Percentiles rank a stretch among this genome's conserved stretches.
These are phyloP conservation scores for Cicer judaicum DNA, from an alignment of 306 rosid genomes.

Conservation along the genomic window DNA sequence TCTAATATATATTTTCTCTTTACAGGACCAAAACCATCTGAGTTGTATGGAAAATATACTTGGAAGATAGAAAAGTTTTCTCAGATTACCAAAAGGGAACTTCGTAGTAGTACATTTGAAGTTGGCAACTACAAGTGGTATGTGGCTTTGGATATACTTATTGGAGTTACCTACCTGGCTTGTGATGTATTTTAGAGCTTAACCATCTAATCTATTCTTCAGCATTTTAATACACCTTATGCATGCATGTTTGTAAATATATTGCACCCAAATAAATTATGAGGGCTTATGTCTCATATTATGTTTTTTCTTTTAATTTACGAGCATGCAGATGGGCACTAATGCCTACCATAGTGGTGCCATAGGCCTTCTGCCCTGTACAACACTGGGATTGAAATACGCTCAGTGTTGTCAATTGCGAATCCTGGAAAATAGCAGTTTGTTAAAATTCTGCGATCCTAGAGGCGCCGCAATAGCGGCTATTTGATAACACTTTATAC, in stretches of 20 bases:
- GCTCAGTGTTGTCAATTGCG: too few relatives aligned
- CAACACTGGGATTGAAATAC: too few relatives aligned
- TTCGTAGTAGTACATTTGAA: constrained; percentile 93
- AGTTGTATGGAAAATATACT: constrained; percentile 83
- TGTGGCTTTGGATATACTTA: constrained; percentile 36
- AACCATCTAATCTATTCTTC: too few relatives aligned
- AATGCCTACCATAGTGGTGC: too few relatives aligned
- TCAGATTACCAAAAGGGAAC: constrained; percentile 96
- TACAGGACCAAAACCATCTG: constrained; percentile 88
- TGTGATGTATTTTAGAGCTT: constrained; percentile 2
- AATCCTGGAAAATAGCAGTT: too few relatives aligned
- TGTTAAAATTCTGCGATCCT: too few relatives aligned
- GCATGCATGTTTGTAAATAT: neutral
- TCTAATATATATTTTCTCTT: constrained; percentile 28
- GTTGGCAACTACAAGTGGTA: constrained; percentile 99
- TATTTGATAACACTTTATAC: too few relatives aligned
- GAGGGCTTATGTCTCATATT: constrained; percentile 17
- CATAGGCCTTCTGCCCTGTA: too few relatives aligned
- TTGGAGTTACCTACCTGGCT: constrained; percentile 22
- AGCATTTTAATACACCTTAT: too few relatives aligned
- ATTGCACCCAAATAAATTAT: constrained; percentile 1
- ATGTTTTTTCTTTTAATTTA: neutral
- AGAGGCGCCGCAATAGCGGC: too few relatives aligned
- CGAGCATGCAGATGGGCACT: too few relatives aligned
- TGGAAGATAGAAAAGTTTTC: constrained; percentile 99